Percentiles rank a stretch among this genome's conserved stretches.
phyloP scores from a whole-genome alignment of 345 rosid genomes.

The Populus tremula region DNA sequence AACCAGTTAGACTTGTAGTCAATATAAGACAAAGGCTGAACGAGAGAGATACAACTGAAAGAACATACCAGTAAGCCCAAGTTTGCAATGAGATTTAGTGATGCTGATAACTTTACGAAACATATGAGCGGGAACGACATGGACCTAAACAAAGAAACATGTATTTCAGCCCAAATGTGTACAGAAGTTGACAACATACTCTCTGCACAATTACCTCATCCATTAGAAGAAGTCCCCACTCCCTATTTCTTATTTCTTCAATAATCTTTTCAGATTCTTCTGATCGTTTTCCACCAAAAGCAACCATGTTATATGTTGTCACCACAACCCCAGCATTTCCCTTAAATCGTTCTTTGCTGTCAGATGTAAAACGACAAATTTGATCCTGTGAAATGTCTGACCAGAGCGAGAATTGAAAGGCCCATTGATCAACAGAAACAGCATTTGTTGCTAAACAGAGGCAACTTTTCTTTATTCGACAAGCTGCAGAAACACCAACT shows the following conservation, averaged over 20 bases:
- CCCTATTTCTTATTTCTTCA: slow-evolving; percentile 94
- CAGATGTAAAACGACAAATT: slow-evolving; percentile 93
- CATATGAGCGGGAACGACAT: slow-evolving; percentile 98
- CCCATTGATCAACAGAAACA: slow-evolving; percentile 99
- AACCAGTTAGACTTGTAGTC: slow-evolving; percentile 11
- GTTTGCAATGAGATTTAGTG: slow-evolving; percentile 98
- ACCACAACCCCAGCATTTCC: slow-evolving; percentile 98
- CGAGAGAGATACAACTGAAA: background rate
- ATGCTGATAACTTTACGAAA: slow-evolving; percentile 95
- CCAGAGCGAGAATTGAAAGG: slow-evolving; percentile 90
- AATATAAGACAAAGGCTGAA: slow-evolving; percentile 2
- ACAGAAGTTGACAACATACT: background rate
- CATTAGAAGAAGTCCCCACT: slow-evolving; percentile 98
- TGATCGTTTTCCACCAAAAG: slow-evolving; percentile 95
- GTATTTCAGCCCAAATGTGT: slow-evolving; percentile 1
- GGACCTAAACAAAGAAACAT: slow-evolving; percentile 51
- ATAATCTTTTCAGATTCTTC: slow-evolving; percentile 96
- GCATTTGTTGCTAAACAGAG: slow-evolving; percentile 98
- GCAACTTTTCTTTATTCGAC: slow-evolving; percentile 88
- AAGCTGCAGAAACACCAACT: slow-evolving; percentile 95
- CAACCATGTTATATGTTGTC: slow-evolving; percentile 96
- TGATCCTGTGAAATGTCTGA: slow-evolving; percentile 85
- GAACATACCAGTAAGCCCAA: slow-evolving; percentile 88
- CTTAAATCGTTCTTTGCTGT: slow-evolving; percentile 91
- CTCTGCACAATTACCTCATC: slow-evolving; percentile 61